Evolutionary conservation across 768 basidiomycete genomes (phyloP), one percentile per base, ranked within the genome.

Genomic region (Mycena belliarum): DNA sequence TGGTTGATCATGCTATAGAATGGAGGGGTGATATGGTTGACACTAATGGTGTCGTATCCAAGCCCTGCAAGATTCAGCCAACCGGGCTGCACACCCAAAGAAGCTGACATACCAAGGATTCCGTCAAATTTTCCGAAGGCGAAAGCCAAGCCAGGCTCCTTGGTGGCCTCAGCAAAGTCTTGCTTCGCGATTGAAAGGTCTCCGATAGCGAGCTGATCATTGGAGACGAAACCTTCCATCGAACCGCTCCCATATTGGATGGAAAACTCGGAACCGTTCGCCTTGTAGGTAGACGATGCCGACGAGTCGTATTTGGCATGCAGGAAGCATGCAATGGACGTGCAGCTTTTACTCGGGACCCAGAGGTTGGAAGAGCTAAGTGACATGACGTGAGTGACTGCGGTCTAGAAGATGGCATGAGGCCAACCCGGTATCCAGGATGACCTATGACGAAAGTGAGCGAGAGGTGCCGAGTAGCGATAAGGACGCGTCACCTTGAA

Each of bases 161-260:
- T 92, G 57, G 86, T 88, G 2, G 95, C 93, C 76, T 98, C 97
- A 11, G 95, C 96, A 66, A 99, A 99, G 68, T 94, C 88, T 70
- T 92, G 91, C 14, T 74, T 60, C 65, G 76, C 79, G 71, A 99
- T 82, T 25, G 72, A 71, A 44, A 99, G 70, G 70, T 97, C 97
- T 37, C 93, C 94, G 58, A 99, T 94, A 9, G 71, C 70, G 48
- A 98, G 74, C 4, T 68, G 69, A 66, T 99, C 97, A 57, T 84
- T 85, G 12, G 95, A 98, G 52, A 98, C 89, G 69, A 90, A 94
- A 54, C 97, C 97, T 70, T 97, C 88, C 87, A 99, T 93, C 2
- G 95, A 94, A 24, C 97, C 97, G 28, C 93, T 90, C 15, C 97
- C 97, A 69, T 98, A 98, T 61, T 85, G 89, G 63, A 98, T 99